Evolutionary conservation across 768 basidiomycete species (phyloP), one percentile per base, ranked within the genome.

Genomic region (Tulasnella sp.): DNA sequence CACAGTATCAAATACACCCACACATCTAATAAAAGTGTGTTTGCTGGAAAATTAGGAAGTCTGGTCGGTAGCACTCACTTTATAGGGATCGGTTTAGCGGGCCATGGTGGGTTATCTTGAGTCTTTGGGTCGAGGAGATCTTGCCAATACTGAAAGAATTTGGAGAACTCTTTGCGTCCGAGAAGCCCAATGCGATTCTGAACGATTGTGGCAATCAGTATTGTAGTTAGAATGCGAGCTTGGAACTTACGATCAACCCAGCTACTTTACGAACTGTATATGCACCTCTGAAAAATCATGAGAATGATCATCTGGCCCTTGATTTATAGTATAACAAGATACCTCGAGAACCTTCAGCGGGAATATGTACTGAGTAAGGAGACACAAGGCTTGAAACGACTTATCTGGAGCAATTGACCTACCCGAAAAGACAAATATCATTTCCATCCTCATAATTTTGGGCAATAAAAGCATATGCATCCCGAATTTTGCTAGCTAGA

Each of bases 211-310:
- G 20, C 8, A 20, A 46, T 12, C 9, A 24, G 15, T 1, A 25
- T 33, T 47, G 12, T 10, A 16, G 47, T 45, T 48, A 42, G 15
- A 32, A 20, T n/a, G 12, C 10, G 9, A 48, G n/a, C n/a, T n/a
- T n/a, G 9, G 22, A 20, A 45, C 47, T 8, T 13, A 48, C 47
- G 37, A 48, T 48, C 12, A 48, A 45, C 9, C 12, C 29, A 9
- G 47, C 47, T 9, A 48, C 47, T 28, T 20, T 48, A 10, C 47
- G 40, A 25, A 42, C 47, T 44, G 47, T 48, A 48, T 48, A 48
- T 15, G 47, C 47, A 10, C 47, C 47, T 19, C 12, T 19, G 12
- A 12, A 12, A 12, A 35, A 19, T 12, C 19, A 35, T 12, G 19
- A 19, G 34, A 12, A 35, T 35, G 12, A 19, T 12, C 34, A 35